A percentile compares a stretch with the other conserved stretches of the same genome.
Conservation (phyloP, 1,139 yeast species). For the Diutina ranongensis region DNA sequence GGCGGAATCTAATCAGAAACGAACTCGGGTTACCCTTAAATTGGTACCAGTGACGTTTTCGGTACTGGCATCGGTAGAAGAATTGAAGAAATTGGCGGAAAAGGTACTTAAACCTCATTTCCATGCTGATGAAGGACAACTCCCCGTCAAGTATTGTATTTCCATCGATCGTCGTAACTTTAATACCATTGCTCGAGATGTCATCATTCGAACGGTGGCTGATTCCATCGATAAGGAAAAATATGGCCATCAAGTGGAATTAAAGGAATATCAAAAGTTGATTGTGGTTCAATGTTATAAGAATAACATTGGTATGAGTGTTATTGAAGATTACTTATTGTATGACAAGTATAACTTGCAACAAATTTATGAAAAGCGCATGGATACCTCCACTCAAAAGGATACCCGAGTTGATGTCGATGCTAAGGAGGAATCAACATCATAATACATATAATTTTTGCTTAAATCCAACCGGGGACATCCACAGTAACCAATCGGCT, state of each 20-base stretch:
- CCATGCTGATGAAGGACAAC: slow-evolving; percentile 35
- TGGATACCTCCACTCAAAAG: neutral
- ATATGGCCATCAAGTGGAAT: slow-evolving; percentile 66
- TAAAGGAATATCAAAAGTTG: slow-evolving; percentile 69
- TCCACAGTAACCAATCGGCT: slow-evolving; percentile 93
- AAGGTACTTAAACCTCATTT: slow-evolving; percentile 58
- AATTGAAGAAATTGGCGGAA: slow-evolving; percentile 45
- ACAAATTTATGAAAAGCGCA: slow-evolving; percentile 42
- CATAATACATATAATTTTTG: slow-evolving; percentile 12
- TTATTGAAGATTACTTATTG: slow-evolving; percentile 52
- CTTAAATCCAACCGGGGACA: slow-evolving; percentile 25
- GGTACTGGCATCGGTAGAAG: slow-evolving; percentile 61
- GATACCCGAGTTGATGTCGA: slow-evolving; percentile 9
- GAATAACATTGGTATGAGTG: slow-evolving; percentile 71
- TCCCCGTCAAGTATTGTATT: slow-evolving; percentile 61
- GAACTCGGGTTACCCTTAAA: slow-evolving; percentile 65
- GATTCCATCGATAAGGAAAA: slow-evolving; percentile 51
- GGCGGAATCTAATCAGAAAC: slow-evolving; percentile 35
- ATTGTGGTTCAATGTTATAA: slow-evolving; percentile 83
- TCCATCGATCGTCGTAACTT: slow-evolving; percentile 73
- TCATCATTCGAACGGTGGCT: slow-evolving; percentile 62
- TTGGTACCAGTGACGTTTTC: slow-evolving; percentile 72
- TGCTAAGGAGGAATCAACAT: neutral
- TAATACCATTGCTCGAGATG: slow-evolving; percentile 56
- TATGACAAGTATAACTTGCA: slow-evolving; percentile 50